Evolutionary conservation across 1,139 yeast species (phyloP), one percentile per base, ranked within the genome.

Genomic region (Lizanozyma gosingica): DNA sequence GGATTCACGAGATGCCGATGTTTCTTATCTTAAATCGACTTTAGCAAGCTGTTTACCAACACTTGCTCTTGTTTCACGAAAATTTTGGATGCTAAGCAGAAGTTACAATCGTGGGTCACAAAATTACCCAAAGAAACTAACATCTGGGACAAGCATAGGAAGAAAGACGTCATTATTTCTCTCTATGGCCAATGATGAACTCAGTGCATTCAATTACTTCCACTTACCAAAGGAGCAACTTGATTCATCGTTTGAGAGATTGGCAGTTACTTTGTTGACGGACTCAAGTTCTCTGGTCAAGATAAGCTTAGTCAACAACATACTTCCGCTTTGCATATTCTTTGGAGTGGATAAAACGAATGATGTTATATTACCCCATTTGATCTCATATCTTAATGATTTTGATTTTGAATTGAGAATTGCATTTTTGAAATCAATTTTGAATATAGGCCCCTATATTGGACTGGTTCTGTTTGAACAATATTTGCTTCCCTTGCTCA

Each of bases 341-440:
- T 82, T 94, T 56, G 97, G 97, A 0, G 78, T 82, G 39, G 95
- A 87, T 40, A 83, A 79, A 50, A 83, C 96, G 0, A 88, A 85
- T 54, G 97, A 94, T 57, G 69, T 90, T 36, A 79, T 94, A 14
- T 61, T 94, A 38, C 90, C 96, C 36, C 98, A 94, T 64, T 65
- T 90, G 41, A 88, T 92, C 37, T 90, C 97, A 0, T 94, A 88
- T 53, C 63, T 94, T 45, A 94, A 94, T 56, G 97, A 88, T 54
- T 71, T 78, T 39, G 80, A 81, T 51, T 67, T 83, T 2, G 74
- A 78, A 22, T 63, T 92, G 18, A 68, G 94, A 43, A 63, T 83
- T 29, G 79, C 81, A 4, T 80, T 94, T 50, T 77, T 90, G 37
- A 74, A 80, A 34, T 73, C 87, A n/a, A 76, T 90, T n/a, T 72